A percentile compares a stretch with the other conserved stretches of the same genome.
Evolutionary conservation across 495 filamentous ascomycete genomes (phyloP).

Genomic region (Podospora fimiseda): DNA sequence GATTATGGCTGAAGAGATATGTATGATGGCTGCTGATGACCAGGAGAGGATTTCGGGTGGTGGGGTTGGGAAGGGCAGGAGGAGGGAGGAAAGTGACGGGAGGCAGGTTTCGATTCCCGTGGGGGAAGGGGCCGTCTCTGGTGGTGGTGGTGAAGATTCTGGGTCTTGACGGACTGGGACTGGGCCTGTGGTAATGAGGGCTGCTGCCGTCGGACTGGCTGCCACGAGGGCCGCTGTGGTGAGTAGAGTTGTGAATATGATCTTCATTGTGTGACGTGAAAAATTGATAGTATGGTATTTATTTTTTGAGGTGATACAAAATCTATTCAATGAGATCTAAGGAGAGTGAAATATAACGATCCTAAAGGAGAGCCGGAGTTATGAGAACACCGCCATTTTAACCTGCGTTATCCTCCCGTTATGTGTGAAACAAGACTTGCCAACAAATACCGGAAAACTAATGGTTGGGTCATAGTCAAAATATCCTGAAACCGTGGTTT

Average conservation of each 20-base stretch:
- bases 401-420: no score
- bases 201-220: not conserved
- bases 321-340: not conserved
- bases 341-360: not conserved
- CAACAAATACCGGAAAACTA: no score
- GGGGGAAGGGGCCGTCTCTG: not conserved
- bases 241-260: not conserved
- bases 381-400: no score
- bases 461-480: no score
- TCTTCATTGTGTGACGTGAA: not conserved
- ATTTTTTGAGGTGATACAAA: not conserved
- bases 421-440: no score
- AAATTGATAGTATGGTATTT: not conserved
- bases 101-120: no score
- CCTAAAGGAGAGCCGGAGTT: not conserved
- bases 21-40: constrained; percentile 4
- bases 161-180: not conserved
- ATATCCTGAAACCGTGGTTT: no score
- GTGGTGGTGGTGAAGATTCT: not conserved
- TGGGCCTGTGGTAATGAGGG: not conserved
- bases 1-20: not conserved
- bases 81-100: constrained; percentile 5
- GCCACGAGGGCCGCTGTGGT: not conserved
- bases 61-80: constrained; percentile 1
- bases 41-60: not conserved